A percentile compares a stretch with the other conserved stretches of the same genome.
Conservation (phyloP, 768 basidiomycete species). For the Filobasidium wieringae region DNA sequence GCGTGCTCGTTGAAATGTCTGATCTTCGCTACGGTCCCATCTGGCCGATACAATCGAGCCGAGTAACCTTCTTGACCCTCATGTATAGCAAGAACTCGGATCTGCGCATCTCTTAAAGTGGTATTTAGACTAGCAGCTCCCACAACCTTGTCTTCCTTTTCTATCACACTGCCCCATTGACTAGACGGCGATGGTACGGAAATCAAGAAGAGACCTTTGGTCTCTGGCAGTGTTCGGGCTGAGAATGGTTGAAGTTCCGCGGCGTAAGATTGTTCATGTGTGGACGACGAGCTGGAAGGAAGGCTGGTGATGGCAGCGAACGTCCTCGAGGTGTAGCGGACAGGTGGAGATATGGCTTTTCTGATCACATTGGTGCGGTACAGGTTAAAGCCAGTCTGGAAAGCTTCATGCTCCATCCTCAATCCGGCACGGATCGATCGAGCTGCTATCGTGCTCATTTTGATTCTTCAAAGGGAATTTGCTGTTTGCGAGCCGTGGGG, state of each 20-base stretch:
- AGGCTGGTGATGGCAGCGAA: not conserved
- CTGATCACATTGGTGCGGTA: not conserved
- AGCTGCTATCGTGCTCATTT: not conserved
- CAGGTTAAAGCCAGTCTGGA: not conserved
- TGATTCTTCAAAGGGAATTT: not conserved
- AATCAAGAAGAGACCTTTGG: slow-evolving; percentile 21
- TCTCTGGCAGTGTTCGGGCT: not conserved
- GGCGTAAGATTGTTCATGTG: slow-evolving; percentile 1
- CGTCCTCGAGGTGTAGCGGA: not conserved
- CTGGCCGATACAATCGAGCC: slow-evolving; percentile 25
- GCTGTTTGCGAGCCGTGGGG: too few relatives aligned
- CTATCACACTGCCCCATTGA: slow-evolving; percentile 27
- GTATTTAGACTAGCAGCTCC: slow-evolving; percentile 9
- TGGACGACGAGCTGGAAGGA: not conserved
- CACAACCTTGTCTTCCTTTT: slow-evolving; percentile 24
- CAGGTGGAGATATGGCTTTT: not conserved
- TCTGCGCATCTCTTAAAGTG: slow-evolving; percentile 11
- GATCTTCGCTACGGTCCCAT: slow-evolving; percentile 15
- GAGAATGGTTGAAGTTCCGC: not conserved
- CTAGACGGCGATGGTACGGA: slow-evolving; percentile 23
- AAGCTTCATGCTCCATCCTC: not conserved
- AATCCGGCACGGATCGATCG: not conserved
- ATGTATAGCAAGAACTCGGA: slow-evolving; percentile 25
- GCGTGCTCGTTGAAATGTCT: slow-evolving; percentile 5
- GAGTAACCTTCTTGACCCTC: slow-evolving; percentile 23